A percentile compares a stretch with the other conserved stretches of the same genome.
Evolutionary conservation across 306 rosid genomes (phyloP).

Genomic region (Castanea sativa): DNA sequence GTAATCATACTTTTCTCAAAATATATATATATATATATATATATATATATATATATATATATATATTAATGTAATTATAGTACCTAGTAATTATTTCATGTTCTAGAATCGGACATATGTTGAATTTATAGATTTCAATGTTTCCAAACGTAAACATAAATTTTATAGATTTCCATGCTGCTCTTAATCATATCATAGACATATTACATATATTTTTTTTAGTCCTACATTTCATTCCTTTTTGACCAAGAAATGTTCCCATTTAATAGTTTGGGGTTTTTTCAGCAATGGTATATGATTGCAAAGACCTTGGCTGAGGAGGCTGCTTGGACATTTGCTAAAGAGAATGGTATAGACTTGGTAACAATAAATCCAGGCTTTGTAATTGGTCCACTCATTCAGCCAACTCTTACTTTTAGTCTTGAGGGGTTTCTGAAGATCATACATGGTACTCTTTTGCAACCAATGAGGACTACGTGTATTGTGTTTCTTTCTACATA

Average conservation of each 20-base stretch:
- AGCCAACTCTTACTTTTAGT: constrained; percentile 9
- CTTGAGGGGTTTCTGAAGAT: not conserved
- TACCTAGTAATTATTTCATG: not conserved
- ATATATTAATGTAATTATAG: not conserved
- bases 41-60: not conserved
- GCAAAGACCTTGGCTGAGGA: constrained; percentile 39
- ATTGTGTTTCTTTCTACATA: too few species aligned
- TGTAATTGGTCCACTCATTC: constrained; percentile 33
- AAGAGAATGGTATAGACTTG: constrained; percentile 25
- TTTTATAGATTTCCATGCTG: not conserved
- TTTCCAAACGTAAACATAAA: not conserved
- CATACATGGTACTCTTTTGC: not conserved
- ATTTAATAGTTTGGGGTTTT: not conserved
- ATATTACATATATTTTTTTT: not conserved
- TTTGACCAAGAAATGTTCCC: too few species aligned
- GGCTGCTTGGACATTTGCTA: constrained; percentile 33
- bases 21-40: not conserved
- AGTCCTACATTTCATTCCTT: too few species aligned
- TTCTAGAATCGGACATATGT: not conserved
- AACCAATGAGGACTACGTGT: too few species aligned
- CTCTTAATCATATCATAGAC: not conserved
- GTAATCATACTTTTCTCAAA: too few species aligned
- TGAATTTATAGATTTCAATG: not conserved
- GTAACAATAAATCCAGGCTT: constrained; percentile 21
- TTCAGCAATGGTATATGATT: constrained; percentile 18